A percentile compares a stretch with the other conserved stretches of the same genome.
Evolutionary conservation across 2,329 filamentous ascomycete species (phyloP).

Genomic region (Catunica adiposa): DNA sequence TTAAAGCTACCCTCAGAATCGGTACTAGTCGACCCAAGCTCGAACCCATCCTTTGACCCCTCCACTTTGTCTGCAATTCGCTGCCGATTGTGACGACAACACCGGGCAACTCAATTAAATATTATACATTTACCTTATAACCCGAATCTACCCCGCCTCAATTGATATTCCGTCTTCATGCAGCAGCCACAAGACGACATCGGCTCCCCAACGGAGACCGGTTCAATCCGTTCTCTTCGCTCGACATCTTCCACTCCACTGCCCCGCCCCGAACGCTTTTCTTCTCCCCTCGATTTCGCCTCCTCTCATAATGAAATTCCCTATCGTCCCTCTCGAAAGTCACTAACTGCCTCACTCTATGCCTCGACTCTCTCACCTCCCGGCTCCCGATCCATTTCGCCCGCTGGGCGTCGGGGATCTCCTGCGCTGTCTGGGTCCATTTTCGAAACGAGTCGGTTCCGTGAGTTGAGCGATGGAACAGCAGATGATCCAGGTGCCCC

Average conservation of each 20-base stretch:
- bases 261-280: constrained; percentile 24
- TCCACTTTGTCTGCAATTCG: not conserved
- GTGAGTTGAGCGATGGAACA: constrained; percentile 28
- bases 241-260: constrained; percentile 43
- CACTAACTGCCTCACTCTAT: constrained; percentile 41
- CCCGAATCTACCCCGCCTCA: not conserved
- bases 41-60: not conserved
- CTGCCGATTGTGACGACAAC: too few species aligned
- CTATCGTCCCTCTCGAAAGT: constrained; percentile 28
- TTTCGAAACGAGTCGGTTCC: constrained; percentile 31
- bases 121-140: not conserved
- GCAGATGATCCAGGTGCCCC: constrained; percentile 36
- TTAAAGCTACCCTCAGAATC: too few species aligned
- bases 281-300: constrained; percentile 12
- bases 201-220: constrained; percentile 39
- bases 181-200: constrained; percentile 49
- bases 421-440: constrained; percentile 42
- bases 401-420: constrained; percentile 37
- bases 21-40: not conserved
- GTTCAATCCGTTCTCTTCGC: constrained; percentile 51
- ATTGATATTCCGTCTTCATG: constrained; percentile 17
- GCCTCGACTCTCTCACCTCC: constrained; percentile 51
- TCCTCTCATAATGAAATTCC: constrained; percentile 9
- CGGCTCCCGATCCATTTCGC: constrained; percentile 51
- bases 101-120: too few species aligned